Conservation (phyloP, 805 yeast genomes). For the Candida insectorum region DNA sequence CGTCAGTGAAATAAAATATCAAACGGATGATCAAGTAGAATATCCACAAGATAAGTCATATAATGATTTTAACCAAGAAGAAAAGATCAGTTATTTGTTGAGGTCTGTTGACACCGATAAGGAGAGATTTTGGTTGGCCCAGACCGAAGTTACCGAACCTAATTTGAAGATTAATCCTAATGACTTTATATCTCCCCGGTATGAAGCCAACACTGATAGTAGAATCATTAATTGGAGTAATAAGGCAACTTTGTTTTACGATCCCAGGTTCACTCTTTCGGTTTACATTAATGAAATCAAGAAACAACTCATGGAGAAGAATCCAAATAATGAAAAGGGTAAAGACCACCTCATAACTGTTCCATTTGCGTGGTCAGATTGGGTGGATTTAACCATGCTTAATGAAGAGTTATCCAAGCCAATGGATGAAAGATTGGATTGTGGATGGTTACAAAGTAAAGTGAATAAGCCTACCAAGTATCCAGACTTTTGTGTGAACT, state of each 20-base stretch:
- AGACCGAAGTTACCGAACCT: slow-evolving; percentile 23
- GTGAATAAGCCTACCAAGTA: slow-evolving; percentile 21
- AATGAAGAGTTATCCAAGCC: slow-evolving; percentile 27
- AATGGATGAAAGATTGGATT: slow-evolving; percentile 15
- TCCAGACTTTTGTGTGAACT: slow-evolving; percentile 25
- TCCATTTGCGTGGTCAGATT: slow-evolving; percentile 52
- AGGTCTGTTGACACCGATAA: slow-evolving; percentile 18
- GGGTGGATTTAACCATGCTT: slow-evolving; percentile 47
- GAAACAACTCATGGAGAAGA: slow-evolving; percentile 16
- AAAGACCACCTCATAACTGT: slow-evolving; percentile 16
- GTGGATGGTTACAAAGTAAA: slow-evolving; percentile 17
- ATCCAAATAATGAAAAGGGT: slow-evolving; percentile 12
- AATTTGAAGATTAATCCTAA: slow-evolving; percentile 15
- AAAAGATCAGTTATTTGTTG: slow-evolving; percentile 17
- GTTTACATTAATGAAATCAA: slow-evolving; percentile 43
- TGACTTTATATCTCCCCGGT: slow-evolving; percentile 14
- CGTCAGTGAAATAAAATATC: slow-evolving; percentile 11
- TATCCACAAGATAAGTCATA: slow-evolving; percentile 15
- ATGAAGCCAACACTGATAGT: neutral
- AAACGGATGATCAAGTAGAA: slow-evolving; percentile 19
- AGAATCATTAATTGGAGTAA: slow-evolving; percentile 6
- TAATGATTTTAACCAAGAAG: slow-evolving; percentile 13
- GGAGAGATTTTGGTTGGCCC: slow-evolving; percentile 28
- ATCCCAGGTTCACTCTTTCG: slow-evolving; percentile 56
- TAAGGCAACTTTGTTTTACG: slow-evolving; percentile 37